phyloP scores from a whole-genome alignment of 148 eudicot species.

The Arctostaphylos glauca region DNA sequence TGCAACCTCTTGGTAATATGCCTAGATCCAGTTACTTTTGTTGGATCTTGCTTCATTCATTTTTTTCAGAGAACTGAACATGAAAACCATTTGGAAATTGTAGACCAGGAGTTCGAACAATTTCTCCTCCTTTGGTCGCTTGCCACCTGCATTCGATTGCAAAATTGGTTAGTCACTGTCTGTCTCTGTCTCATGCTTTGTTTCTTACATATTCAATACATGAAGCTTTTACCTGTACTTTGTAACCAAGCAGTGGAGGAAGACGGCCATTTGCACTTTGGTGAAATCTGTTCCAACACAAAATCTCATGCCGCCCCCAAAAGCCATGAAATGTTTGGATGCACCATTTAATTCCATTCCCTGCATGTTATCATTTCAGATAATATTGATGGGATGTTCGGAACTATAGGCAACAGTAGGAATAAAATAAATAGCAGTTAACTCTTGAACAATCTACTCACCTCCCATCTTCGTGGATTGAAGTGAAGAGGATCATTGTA shows the following conservation, averaged over 20 bases:
- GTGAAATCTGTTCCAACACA: conserved; percentile 75
- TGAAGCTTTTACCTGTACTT: conserved; percentile 47
- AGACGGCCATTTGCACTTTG: conserved; percentile 68
- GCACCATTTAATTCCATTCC: conserved; percentile 55
- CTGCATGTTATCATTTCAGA: conserved; percentile 23
- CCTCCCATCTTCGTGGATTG: conserved; percentile 95
- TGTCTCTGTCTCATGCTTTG: conserved; percentile 8
- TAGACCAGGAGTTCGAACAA: conserved; percentile 59
- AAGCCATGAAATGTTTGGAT: conserved; percentile 70
- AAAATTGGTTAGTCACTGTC: conserved; percentile 4
- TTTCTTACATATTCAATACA: neutral
- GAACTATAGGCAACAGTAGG: neutral
- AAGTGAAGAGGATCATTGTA: conserved; percentile 75
- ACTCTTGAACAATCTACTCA: conserved; percentile 20
- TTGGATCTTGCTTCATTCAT: conserved; percentile 15
- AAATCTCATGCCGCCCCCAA: conserved; percentile 77
- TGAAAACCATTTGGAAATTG: conserved; percentile 68
- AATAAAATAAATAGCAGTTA: neutral
- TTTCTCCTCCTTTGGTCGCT: conserved; percentile 59
- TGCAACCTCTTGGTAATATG: neutral
- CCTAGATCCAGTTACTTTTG: neutral
- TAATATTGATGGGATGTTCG: neutral
- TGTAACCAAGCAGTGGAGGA: conserved; percentile 64
- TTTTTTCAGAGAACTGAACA: conserved; percentile 32
- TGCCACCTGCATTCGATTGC: conserved; percentile 43